phyloP scores from a whole-genome alignment of 768 basidiomycete genomes.

The Termitomyces sp. region DNA sequence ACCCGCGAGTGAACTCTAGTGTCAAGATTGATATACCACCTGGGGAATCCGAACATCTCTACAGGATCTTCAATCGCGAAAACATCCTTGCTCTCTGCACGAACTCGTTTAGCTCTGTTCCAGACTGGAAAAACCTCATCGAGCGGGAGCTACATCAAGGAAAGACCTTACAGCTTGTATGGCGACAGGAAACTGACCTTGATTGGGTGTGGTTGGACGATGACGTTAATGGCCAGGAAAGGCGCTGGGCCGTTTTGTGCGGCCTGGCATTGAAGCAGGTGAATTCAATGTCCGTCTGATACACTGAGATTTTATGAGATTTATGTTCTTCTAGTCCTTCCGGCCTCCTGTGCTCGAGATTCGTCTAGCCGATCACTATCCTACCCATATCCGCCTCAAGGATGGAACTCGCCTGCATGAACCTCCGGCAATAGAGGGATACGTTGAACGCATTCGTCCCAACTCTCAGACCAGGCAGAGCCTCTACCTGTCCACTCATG shows the following conservation, averaged over 20 bases:
- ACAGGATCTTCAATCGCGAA: constrained; percentile 52
- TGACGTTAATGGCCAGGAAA: constrained; percentile 56
- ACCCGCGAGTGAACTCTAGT: constrained; percentile 63
- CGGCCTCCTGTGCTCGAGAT: constrained; percentile 65
- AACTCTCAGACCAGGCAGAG: constrained; percentile 56
- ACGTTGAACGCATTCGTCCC: constrained; percentile 68
- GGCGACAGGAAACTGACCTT: constrained; percentile 69
- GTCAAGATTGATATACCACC: constrained; percentile 71
- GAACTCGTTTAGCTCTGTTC: constrained; percentile 50
- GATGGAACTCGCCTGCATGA: constrained; percentile 57
- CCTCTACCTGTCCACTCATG: constrained; percentile 70
- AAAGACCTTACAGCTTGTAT: constrained; percentile 67
- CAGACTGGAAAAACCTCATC: constrained; percentile 63
- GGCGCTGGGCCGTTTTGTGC: constrained; percentile 74
- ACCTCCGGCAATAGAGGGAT: constrained; percentile 86
- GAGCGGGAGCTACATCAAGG: constrained; percentile 54
- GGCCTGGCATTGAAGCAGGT: constrained; percentile 77
- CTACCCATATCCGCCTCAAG: constrained; percentile 43
- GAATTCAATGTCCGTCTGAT: constrained; percentile 16
- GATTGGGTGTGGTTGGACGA: constrained; percentile 87
- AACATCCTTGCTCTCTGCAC: constrained; percentile 66
- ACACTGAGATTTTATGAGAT: background rate
- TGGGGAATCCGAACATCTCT: constrained; percentile 37
- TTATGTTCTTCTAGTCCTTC: constrained; percentile 26
- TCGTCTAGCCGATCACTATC: constrained; percentile 69